These are phyloP conservation scores for Fusarium napiforme DNA, from an alignment of 2,329 filamentous ascomycete species.

Conservation along the genomic window DNA sequence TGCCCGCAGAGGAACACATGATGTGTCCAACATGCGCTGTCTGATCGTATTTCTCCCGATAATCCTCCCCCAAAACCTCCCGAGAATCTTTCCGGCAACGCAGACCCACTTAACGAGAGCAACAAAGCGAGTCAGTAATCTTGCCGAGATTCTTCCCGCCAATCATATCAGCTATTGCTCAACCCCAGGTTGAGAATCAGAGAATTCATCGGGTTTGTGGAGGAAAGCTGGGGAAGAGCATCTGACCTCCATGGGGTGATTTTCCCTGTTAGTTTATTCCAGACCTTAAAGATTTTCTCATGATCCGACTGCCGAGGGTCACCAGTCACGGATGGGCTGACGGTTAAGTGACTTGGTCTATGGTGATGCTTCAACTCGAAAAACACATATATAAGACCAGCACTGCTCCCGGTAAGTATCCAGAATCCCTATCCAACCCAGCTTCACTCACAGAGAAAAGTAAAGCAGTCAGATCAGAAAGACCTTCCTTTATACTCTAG, in stretches of 20 bases:
- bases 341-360: background rate
- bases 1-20: background rate
- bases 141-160: background rate
- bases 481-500: background rate
- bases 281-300: background rate
- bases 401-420: background rate
- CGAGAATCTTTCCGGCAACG: background rate
- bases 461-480: background rate
- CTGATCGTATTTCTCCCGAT: background rate
- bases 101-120: background rate
- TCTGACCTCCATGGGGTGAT: constrained; percentile 29
- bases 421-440: background rate
- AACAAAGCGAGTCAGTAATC: background rate
- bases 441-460: background rate
- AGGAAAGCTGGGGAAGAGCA: constrained; percentile 16
- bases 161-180: background rate
- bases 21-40: background rate
- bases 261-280: background rate
- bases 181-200: background rate
- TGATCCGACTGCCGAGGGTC: background rate
- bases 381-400: constrained; percentile 14
- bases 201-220: constrained; percentile 12
- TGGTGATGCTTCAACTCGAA: background rate
- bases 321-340: constrained; percentile 3
- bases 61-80: constrained; percentile 2